Base-by-base conservation (phyloP, 208 protist species). In the Strigomonas culicis region DNA sequence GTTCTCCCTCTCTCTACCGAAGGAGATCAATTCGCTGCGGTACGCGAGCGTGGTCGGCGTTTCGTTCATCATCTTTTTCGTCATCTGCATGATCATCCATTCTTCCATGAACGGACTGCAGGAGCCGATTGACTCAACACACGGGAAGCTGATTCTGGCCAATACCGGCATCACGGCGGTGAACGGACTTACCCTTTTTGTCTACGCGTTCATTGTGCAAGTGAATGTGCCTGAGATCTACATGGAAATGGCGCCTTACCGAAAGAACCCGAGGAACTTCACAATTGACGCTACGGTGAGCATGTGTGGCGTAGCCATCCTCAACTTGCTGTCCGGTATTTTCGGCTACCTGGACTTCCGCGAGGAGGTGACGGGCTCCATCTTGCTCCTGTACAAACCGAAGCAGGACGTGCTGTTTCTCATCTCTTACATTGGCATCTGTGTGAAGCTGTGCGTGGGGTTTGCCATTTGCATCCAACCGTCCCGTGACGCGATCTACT, bases 1-100 rank as follows among this genome's bases (percentile, higher is more conserved):
- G 88, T 66, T 90, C 28, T 73, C 89, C 22, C 62, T 92, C 61
- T 92, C 83, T 24, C 74, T 93, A 43, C 86, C 86, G 32, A 92
- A 92, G 83, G 59, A 88, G 62, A 92, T 95, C 70, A 95, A 93
- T 75, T 88, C 89, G 22, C 78, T 95, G 19, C 86, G 89, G 19
- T 93, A 90, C 65, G 74, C 75, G 32, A 92, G 84, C n/a, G 53
- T 86, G 28, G 19, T 92, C 11, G 89, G 82, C n/a, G 82, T 93
- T 19, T 60, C 63, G 28, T 87, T 77, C 61, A 84, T 93, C 30
- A 28, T 92, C 47, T 92, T 77, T 67, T 92, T 95, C 52, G 84
- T 90, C 32, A 72, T 92, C 30, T 82, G 71, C 57, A 76, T 90
- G 47, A 72, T 94, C 41, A 73, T 89, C 36, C 88, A 95, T 73